These are phyloP conservation scores for Leucoagaricus sp. DNA, from an alignment of 1,284 basidiomycete species.

Conservation along the genomic window DNA sequence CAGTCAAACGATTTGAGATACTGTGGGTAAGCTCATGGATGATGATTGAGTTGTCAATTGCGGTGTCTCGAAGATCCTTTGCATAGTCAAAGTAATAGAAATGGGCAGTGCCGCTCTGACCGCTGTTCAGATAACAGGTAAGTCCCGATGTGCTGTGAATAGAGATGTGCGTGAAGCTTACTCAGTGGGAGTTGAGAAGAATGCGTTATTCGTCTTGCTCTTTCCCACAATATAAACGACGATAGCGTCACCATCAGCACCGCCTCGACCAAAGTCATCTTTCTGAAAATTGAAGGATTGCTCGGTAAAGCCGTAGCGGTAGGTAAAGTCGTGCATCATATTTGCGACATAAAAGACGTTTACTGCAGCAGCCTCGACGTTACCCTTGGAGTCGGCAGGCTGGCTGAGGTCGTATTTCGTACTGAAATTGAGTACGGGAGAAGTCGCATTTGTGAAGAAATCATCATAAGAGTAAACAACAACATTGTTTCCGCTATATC, in stretches of 20 bases:
- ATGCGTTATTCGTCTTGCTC: conserved; percentile 43
- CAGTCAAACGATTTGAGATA: conserved; percentile 45
- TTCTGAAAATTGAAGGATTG: conserved; percentile 44
- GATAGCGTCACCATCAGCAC: conserved; percentile 38
- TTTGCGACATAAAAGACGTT: conserved; percentile 43
- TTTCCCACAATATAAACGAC: conserved; percentile 41
- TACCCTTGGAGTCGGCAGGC: conserved; percentile 20
- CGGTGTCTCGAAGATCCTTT: conserved; percentile 36
- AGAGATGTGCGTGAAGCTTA: conserved; percentile 26
- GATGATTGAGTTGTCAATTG: conserved; percentile 45
- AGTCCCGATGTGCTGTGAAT: not conserved
- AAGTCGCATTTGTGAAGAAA: conserved; percentile 24
- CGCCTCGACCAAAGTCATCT: conserved; percentile 41
- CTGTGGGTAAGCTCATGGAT: conserved; percentile 47
- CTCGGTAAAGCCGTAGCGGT: conserved; percentile 25
- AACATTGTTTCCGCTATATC: conserved; percentile 36
- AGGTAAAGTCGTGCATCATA: conserved; percentile 24
- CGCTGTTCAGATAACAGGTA: not conserved
- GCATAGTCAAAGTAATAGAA: not conserved
- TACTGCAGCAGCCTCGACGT: conserved; percentile 31
- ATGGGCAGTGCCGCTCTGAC: not conserved
- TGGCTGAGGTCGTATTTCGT: conserved; percentile 27
- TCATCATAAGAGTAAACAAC: conserved; percentile 35
- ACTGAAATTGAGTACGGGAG: conserved; percentile 30
- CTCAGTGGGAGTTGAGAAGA: conserved; percentile 42